Evolutionary conservation across 768 basidiomycete species (phyloP), one percentile per base, ranked within the genome.

Genomic region (Tricholoma sp.): DNA sequence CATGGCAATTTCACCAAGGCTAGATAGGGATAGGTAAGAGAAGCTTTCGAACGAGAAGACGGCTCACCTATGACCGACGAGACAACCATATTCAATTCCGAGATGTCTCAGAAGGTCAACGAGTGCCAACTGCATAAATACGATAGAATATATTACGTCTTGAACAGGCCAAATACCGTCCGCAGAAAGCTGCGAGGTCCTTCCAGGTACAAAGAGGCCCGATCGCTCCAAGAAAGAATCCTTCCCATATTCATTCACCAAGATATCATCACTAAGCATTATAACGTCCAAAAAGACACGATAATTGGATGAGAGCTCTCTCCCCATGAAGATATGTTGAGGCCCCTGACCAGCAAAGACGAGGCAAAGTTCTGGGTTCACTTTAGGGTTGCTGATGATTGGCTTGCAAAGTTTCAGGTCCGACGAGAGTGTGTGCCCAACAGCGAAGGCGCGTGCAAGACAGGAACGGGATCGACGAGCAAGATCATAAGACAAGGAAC

Each of bases 101-200:
- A 57, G 39, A 27, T 46, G 52, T 46, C 49, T 52, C 32, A 57
- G 16, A 32, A 57, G 57, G 51, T 57, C 57, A 14, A 57, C 57
- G 14, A 53, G 43, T n/a, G 57, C 57, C 19, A 57, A 12, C 31
- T 57, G 57, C 57, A 54, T 52, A 31, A 57, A 57, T 29, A 57
- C 52, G 43, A 57, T 57, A 12, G 57, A 53, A 45, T 57, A 57
- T 27, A 57, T 32, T 18, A 52, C 51, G 18, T 57, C 57, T 52
- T 57, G 24, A 11, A 57, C 45, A 53, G 52, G 50, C 57, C 57
- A 57, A 47, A 45, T 22, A 19, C 12, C 29, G 29, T 51, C 21
- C 16, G 21, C 50, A 7, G 50, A 21, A 31, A 51, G 50, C 27
- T 31, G 27, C 27, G 27, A 16, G 27, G 16, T 24, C 50, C 18